Conservation (phyloP, 345 rosid genomes). For the Populus ilicifolia region DNA sequence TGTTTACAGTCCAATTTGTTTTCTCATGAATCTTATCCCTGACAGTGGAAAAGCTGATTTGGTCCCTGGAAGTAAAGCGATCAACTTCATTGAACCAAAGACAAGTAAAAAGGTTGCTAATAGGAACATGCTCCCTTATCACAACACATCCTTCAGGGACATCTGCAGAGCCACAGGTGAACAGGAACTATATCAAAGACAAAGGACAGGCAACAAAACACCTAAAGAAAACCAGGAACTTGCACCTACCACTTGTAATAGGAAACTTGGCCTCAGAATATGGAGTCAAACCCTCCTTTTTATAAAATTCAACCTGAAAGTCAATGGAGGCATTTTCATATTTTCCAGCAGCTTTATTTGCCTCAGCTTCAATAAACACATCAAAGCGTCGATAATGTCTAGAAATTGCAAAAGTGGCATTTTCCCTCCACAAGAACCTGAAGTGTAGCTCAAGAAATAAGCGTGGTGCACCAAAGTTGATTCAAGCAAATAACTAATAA, state of each 20-base stretch:
- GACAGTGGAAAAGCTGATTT: slow-evolving; percentile 86
- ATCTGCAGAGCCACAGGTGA: slow-evolving; percentile 51
- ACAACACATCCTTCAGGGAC: slow-evolving; percentile 99
- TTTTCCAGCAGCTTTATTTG: slow-evolving; percentile 98
- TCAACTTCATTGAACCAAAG: slow-evolving; percentile 99
- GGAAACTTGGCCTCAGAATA: slow-evolving; percentile 86
- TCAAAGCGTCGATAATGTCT: slow-evolving; percentile 88
- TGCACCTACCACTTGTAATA: slow-evolving; percentile 71
- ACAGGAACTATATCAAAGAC: not conserved
- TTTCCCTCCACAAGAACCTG: slow-evolving; percentile 97
- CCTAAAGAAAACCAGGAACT: slow-evolving; percentile 6
- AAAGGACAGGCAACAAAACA: not conserved
- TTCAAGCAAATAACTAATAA: not conserved
- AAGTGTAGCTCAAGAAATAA: slow-evolving; percentile 20
- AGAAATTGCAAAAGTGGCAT: slow-evolving; percentile 93
- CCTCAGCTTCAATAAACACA: slow-evolving; percentile 88
- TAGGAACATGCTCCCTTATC: slow-evolving; percentile 89
- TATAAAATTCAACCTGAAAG: slow-evolving; percentile 83
- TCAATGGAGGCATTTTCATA: slow-evolving; percentile 86
- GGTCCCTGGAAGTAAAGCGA: slow-evolving; percentile 96
- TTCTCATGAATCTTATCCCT: slow-evolving; percentile 77
- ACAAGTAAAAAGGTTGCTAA: slow-evolving; percentile 85
- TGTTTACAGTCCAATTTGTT: slow-evolving; percentile 79
- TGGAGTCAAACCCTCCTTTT: slow-evolving; percentile 84
- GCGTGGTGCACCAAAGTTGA: slow-evolving; percentile 2